These are phyloP conservation scores for Phytophthora idaei DNA, from an alignment of 352 stramenopile species.

Conservation along the genomic window DNA sequence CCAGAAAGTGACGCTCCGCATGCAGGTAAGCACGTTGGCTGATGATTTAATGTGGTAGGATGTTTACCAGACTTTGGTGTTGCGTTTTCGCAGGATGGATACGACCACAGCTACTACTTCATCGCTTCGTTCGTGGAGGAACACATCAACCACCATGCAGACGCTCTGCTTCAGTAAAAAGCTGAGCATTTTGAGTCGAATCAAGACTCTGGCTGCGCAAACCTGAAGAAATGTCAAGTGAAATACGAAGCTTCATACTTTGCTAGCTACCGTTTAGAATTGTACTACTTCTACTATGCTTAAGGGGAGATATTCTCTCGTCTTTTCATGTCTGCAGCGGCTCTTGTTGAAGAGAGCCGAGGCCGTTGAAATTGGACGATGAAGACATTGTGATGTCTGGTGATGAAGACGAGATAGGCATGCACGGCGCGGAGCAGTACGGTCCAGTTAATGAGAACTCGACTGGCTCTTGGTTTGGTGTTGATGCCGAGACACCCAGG, in stretches of 20 bases:
- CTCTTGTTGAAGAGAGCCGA: conserved; percentile 41
- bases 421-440: conserved; percentile 54
- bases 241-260: conserved; percentile 36
- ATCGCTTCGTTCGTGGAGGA: conserved; percentile 96
- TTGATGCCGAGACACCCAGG: conserved; percentile 37
- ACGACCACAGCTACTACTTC: conserved; percentile 99
- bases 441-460: conserved; percentile 39
- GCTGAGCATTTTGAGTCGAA: not conserved
- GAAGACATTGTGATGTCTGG: conserved; percentile 29
- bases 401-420: conserved; percentile 28
- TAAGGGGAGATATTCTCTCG: not conserved
- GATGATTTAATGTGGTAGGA: not conserved
- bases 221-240: conserved; percentile 9
- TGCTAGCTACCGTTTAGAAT: conserved; percentile 22
- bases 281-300: conserved; percentile 25
- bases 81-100: conserved; percentile 73
- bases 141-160: conserved; percentile 95
- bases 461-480: conserved; percentile 17
- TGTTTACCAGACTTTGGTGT: not conserved
- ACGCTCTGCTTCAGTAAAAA: conserved; percentile 71
- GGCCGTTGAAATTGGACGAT: conserved; percentile 22
- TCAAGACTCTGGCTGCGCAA: not conserved
- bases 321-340: conserved; percentile 22
- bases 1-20: conserved; percentile 84
- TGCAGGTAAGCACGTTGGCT: conserved; percentile 41